These are phyloP conservation scores for Thuidium tamariscinum DNA, from an alignment of 225 moss, liverwort and hornwort species.

Conservation along the genomic window DNA sequence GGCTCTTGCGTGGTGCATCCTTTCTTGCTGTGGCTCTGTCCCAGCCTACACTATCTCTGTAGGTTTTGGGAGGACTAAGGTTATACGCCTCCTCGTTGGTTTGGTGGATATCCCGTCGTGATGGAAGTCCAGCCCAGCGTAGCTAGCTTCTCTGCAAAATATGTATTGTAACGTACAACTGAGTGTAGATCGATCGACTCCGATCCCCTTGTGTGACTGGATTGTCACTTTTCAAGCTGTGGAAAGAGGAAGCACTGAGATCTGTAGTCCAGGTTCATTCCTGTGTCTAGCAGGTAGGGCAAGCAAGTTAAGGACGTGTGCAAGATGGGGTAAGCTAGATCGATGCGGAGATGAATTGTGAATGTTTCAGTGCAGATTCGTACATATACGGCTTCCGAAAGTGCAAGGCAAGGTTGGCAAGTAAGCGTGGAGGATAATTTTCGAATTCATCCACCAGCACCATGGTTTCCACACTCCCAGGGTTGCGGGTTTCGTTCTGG, in stretches of 20 bases:
- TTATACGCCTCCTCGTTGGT: neutral
- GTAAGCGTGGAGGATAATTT: neutral
- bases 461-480: neutral
- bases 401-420: neutral
- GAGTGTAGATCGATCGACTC: neutral
- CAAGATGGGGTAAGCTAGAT: neutral
- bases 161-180: neutral
- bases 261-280: neutral
- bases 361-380: neutral
- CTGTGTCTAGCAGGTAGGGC: neutral
- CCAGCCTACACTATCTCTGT: neutral
- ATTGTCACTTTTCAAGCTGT: neutral
- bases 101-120: neutral
- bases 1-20: neutral
- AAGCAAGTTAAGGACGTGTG: neutral
- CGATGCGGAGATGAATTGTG: neutral
- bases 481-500: neutral
- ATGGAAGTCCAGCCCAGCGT: neutral
- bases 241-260: neutral
- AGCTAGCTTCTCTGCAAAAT: neutral
- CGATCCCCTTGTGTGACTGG: neutral
- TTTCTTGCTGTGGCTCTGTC: conserved; percentile 1
- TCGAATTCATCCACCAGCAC: neutral
- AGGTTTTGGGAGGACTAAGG: neutral
- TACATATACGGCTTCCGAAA: neutral